Conservation (phyloP, 306 rosid genomes). For the Citrullus amarus region DNA sequence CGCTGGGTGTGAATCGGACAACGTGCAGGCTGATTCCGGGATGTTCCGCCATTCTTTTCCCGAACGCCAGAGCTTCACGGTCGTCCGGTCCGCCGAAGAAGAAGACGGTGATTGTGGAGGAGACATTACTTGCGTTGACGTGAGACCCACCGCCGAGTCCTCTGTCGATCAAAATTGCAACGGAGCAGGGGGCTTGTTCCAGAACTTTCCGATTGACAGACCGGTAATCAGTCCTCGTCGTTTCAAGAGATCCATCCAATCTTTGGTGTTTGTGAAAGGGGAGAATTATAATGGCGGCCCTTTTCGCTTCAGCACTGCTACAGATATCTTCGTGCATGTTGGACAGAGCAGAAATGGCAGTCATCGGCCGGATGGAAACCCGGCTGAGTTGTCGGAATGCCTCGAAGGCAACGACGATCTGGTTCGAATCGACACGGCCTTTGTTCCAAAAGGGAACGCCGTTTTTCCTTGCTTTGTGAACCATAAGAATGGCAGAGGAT, state of each 20-base stretch:
- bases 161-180: slow-evolving; percentile 56
- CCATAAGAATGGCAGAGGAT: slow-evolving; percentile 53
- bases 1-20: slow-evolving; percentile 19
- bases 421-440: slow-evolving; percentile 10
- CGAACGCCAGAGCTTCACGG: slow-evolving; percentile 49
- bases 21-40: slow-evolving; percentile 39
- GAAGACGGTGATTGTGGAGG: slow-evolving; percentile 17
- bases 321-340: slow-evolving; percentile 52
- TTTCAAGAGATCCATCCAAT: slow-evolving; percentile 40
- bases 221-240: slow-evolving; percentile 27
- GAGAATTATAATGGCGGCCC: slow-evolving; percentile 38
- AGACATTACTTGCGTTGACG: slow-evolving; percentile 27
- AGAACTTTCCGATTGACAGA: slow-evolving; percentile 35
- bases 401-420: slow-evolving; percentile 47
- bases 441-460: slow-evolving; percentile 64
- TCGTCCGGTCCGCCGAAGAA: slow-evolving; percentile 60
- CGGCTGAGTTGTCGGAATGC: slow-evolving; percentile 38
- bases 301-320: slow-evolving; percentile 27
- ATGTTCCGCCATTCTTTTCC: slow-evolving; percentile 49
- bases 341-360: slow-evolving; percentile 36
- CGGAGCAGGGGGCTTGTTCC: slow-evolving; percentile 44
- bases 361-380: slow-evolving; percentile 53
- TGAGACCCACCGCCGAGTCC: slow-evolving; percentile 62
- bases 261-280: slow-evolving; percentile 57
- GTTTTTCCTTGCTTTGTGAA: slow-evolving; percentile 43